A percentile compares a stretch with the other conserved stretches of the same genome.
Conservation (phyloP, 108 stramenopile species). For the Halocafeteria seosinensis region DNA sequence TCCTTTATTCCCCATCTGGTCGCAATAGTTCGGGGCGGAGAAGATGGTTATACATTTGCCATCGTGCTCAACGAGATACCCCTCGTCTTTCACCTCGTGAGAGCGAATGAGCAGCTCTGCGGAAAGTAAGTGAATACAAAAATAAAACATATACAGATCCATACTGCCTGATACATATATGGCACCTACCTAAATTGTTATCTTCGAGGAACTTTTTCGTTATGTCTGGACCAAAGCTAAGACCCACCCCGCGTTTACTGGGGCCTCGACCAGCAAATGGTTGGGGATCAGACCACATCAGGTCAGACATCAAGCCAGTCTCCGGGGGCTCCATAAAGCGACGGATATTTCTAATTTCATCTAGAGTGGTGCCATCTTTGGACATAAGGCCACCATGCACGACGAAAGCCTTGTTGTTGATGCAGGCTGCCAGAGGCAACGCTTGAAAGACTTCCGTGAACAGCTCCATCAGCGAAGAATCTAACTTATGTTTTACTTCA, state of each 20-base stretch:
- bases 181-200: constrained; percentile 64
- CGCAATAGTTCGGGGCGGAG: constrained; percentile 96
- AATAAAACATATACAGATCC: too few relatives aligned
- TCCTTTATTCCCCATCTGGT: constrained; percentile 97
- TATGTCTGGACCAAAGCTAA: constrained; percentile 84
- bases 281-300: constrained; percentile 94
- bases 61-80: constrained; percentile 94
- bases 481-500: constrained; percentile 91
- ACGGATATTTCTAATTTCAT: constrained; percentile 59
- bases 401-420: constrained; percentile 72
- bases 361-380: constrained; percentile 60
- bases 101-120: constrained; percentile 63
- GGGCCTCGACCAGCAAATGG: constrained; percentile 75
- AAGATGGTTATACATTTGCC: constrained; percentile 95
- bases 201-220: constrained; percentile 58
- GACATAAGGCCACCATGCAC: constrained; percentile 81
- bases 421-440: constrained; percentile 62
- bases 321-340: constrained; percentile 77
- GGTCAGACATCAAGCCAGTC: constrained; percentile 78
- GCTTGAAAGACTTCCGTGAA: constrained; percentile 78
- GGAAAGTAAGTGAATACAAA: too few relatives aligned
- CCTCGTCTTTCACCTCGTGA: constrained; percentile 94
- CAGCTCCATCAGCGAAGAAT: constrained; percentile 74
- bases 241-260: constrained; percentile 86
- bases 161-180: too few relatives aligned